phyloP scores from a whole-genome alignment of 306 rosid species.

The Trifolium dubium region DNA sequence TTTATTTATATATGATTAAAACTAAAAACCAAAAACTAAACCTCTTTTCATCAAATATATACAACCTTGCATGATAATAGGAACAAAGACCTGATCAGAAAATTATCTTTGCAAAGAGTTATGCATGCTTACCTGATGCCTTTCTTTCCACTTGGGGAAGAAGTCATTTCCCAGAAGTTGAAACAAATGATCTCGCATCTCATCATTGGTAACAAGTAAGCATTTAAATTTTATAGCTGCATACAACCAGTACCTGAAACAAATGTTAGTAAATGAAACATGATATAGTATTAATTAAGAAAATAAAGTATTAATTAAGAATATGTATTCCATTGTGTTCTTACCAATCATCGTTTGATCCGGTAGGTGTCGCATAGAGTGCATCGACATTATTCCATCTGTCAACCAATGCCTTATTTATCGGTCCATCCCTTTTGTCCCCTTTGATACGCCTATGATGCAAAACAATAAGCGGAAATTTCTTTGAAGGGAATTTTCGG shows the following conservation, averaged over 20 bases:
- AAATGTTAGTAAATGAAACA: slow-evolving; percentile 49
- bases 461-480: slow-evolving; percentile 84
- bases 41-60: slow-evolving; percentile 23
- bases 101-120: slow-evolving; percentile 24
- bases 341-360: slow-evolving; percentile 97
- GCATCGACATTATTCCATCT: slow-evolving; percentile 82
- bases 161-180: slow-evolving; percentile 94
- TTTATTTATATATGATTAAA: neutral
- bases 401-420: slow-evolving; percentile 71
- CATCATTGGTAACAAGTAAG: slow-evolving; percentile 87
- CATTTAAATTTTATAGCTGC: slow-evolving; percentile 96
- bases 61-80: slow-evolving; percentile 14
- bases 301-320: slow-evolving; percentile 8
- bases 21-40: slow-evolving; percentile 6
- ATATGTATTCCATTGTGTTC: slow-evolving; percentile 38
- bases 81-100: neutral
- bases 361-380: slow-evolving; percentile 84
- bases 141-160: slow-evolving; percentile 97
- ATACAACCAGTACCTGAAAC: slow-evolving; percentile 97
- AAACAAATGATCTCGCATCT: slow-evolving; percentile 94
- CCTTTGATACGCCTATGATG: slow-evolving; percentile 83
- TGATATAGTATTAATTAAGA: slow-evolving; percentile 27
- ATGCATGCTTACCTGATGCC: slow-evolving; percentile 92
- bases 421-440: slow-evolving; percentile 63
- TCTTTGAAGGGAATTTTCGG: slow-evolving; percentile 79